Percentiles rank a stretch among this genome's conserved stretches.
phyloP scores from a whole-genome alignment of 2,329 filamentous ascomycete species.

The Sclerotinia trifoliorum region DNA sequence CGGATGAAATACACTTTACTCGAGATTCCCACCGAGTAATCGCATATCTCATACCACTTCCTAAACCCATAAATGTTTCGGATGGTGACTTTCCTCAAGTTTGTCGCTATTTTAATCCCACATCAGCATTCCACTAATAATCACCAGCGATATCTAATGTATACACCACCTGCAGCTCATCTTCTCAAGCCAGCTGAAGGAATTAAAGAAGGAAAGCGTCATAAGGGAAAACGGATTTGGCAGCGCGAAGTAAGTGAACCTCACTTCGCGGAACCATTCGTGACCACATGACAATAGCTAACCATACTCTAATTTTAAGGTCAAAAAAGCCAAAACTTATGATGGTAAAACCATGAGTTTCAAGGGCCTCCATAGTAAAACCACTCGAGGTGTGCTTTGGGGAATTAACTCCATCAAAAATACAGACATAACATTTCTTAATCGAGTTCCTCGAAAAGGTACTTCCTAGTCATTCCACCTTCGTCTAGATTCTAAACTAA shows the following conservation, averaged over 20 bases:
- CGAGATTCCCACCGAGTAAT: constrained; percentile 24
- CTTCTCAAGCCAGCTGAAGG: constrained; percentile 24
- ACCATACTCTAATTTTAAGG: constrained; percentile 8
- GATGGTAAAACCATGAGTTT: constrained; percentile 25
- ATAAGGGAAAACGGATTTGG: constrained; percentile 21
- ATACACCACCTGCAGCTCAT: constrained; percentile 26
- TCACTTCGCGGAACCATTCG: not conserved
- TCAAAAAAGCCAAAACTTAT: constrained; percentile 26
- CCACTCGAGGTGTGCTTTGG: constrained; percentile 24
- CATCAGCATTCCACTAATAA: not conserved
- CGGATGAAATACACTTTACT: constrained; percentile 21
- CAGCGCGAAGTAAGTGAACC: constrained; percentile 24
- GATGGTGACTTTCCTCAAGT: constrained; percentile 20
- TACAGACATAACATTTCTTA: constrained; percentile 27
- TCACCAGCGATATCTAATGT: constrained; percentile 24
- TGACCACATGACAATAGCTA: not conserved
- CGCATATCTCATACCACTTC: constrained; percentile 26
- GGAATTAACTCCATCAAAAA: constrained; percentile 23
- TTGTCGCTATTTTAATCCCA: not conserved
- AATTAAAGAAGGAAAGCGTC: constrained; percentile 23
- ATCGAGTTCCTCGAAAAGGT: constrained; percentile 25
- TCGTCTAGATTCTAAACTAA: not conserved
- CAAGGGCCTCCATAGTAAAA: constrained; percentile 25
- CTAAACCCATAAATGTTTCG: constrained; percentile 20
- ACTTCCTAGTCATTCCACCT: not conserved